Evolutionary conservation across 129 eudicot genomes (phyloP).

Genomic region (Scalesia atractyloides): DNA sequence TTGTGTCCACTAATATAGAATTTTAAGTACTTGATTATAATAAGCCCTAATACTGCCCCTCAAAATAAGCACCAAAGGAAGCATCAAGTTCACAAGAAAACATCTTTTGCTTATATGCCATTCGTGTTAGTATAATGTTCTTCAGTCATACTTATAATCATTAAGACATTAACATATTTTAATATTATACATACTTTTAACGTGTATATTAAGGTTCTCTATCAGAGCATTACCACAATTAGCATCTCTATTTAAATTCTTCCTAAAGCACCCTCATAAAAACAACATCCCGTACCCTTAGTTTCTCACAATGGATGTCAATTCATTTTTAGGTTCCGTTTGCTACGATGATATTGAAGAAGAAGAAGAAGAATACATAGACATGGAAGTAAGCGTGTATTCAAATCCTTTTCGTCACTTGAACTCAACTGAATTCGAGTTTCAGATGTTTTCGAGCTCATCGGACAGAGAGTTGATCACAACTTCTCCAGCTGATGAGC

Average conservation of each 20-base stretch:
- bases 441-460: conserved; percentile 76
- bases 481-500: conserved; percentile 91
- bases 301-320: conserved; percentile 20
- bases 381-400: conserved; percentile 67
- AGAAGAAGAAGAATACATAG: conserved; percentile 73
- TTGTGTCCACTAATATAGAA: background rate
- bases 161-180: background rate
- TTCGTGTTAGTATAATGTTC: conserved; percentile 16
- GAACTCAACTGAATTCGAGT: conserved; percentile 65
- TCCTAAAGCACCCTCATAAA: conserved; percentile 14
- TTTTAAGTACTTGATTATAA: conserved; percentile 7
- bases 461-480: conserved; percentile 59
- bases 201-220: conserved; percentile 22
- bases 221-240: conserved; percentile 24
- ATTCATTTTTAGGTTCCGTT: conserved; percentile 31
- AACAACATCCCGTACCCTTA: conserved; percentile 21
- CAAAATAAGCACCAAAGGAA: conserved; percentile 6
- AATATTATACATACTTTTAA: conserved; percentile 4
- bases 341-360: conserved; percentile 29
- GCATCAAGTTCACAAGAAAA: conserved; percentile 22
- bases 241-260: conserved; percentile 25
- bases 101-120: conserved; percentile 33
- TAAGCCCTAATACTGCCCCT: conserved; percentile 1
- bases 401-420: conserved; percentile 34
- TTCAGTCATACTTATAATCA: background rate